Base-by-base conservation (phyloP, 352 stramenopile genomes). In the Phytophthora europaea region DNA sequence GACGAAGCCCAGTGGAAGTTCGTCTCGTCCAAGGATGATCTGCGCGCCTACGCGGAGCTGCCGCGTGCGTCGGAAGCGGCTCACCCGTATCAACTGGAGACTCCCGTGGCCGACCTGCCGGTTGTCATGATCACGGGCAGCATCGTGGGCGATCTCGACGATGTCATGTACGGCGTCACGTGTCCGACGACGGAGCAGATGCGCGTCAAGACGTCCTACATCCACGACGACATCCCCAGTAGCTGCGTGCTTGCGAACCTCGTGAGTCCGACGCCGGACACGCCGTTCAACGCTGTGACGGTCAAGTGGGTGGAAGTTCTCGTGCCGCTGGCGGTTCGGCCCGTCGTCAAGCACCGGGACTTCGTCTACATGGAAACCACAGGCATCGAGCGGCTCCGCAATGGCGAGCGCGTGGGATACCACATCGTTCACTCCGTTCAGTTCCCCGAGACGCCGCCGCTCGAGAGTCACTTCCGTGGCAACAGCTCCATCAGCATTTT, bases 401-500 rank as follows among this genome's bases (percentile, higher is more conserved):
- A 83, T 28, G 79, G 76, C 2, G 74, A 87, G 53, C 80, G 80
- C 5, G 78, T 87, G 2, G 80, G 80, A 6, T 87, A 80, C 54
- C 80, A 83, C 52, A 70, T 83, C 16, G 65, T 78, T 1, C 80
- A 87, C 55, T 83, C 74, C n/a, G 61, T 87, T 8, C 72, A 84
- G 28, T 84, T 87, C 33, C 80, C 74, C 0, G 73, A 91, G 34
- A 82, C 84, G 3, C 83, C 80, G 1, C 54, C 70, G 7, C 62
- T 89, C 7, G 58, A 77, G 1, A 56, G 56, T 3, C 76, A 80
- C 31, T 75, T 81, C 38, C 84, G 87, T 38, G 85, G 76, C 20
- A 87, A 86, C 58, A 78, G 84, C 50, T 90, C 87, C 5, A 72
- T 88, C n/a, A 88, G 80, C 48, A 79, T 72, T 0, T 70, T 94